Evolutionary conservation across 345 rosid species (phyloP).

Genomic region (Rhodamnia argentea): DNA sequence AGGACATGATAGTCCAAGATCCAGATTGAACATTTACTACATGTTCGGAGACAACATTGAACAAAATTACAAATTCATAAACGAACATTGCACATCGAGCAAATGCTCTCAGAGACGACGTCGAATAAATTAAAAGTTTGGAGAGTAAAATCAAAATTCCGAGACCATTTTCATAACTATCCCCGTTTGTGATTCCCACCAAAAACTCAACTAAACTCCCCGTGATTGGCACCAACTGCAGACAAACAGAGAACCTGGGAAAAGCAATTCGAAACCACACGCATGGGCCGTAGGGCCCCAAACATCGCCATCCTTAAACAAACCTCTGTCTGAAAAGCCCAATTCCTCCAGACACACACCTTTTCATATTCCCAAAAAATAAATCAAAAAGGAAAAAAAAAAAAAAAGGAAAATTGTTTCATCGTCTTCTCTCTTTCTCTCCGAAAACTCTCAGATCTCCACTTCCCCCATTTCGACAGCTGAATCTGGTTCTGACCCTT

Average conservation of each 20-base stretch:
- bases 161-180: no score
- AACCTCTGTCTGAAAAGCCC: neutral
- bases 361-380: neutral
- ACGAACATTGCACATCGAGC: no score
- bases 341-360: neutral
- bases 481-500: neutral
- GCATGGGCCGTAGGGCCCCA: neutral
- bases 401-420: neutral
- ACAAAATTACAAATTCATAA: neutral
- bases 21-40: neutral
- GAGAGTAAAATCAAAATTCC: no score
- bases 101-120: fast-evolving
- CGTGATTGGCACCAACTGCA: neutral
- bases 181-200: neutral
- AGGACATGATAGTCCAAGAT: neutral
- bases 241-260: neutral
- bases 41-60: no score
- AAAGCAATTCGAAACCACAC: neutral
- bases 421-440: neutral
- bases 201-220: neutral
- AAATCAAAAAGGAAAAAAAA: neutral
- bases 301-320: neutral
- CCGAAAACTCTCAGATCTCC: neutral
- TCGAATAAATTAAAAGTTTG: no score
- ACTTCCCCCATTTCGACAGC: neutral